Base-by-base conservation (phyloP, 306 rosid genomes). In the Prunus mira region DNA sequence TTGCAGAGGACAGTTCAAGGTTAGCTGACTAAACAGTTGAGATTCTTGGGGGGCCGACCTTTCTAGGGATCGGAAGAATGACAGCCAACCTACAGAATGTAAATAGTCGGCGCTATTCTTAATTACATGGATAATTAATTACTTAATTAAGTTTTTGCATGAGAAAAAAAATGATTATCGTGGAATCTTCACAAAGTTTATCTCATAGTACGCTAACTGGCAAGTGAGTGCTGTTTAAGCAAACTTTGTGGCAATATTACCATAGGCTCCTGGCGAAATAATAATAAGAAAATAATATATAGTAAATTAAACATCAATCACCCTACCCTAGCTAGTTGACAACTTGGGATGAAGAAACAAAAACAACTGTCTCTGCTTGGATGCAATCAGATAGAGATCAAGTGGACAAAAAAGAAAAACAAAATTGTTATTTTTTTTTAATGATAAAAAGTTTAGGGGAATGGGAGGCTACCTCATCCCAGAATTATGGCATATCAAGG, bases 11-110 rank as follows among this genome's bases (percentile, higher is more conserved):
- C 84, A 83, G 90, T 87, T 84, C 84, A 79, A 73, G 60, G 80
- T 82, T 81, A 75, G 81, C 47, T 71, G 52, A 45, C 72, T 38
- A 49, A 82, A 79, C 89, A 79, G 89, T 88, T 87, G 87, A 84
- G 91, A 88, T 88, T 87, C 83, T 74, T 78, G 69, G 38, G 38
- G 38, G 67, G 84, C 82, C 91, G 86, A 76, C 87, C 89, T 82
- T 78, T 76, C 66, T 85, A 63, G 86, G 89, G 86, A 87, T 90
- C 61, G 80, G 84, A 69, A 80, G 89, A 76, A 84, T 83, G 92
- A 89, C 90, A 92, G 87, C 92, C 80, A 78, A 71, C 72, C 50
- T 84, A 72, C 96, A 90, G 86, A 87, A 80, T 65, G 79, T 76
- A 71, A 78, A 90, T 79, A 78, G 90, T 84, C 88, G 96, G 90